These are phyloP conservation scores for Mycogone perniciosa DNA, from an alignment of 2,329 filamentous ascomycete species.

Conservation along the genomic window DNA sequence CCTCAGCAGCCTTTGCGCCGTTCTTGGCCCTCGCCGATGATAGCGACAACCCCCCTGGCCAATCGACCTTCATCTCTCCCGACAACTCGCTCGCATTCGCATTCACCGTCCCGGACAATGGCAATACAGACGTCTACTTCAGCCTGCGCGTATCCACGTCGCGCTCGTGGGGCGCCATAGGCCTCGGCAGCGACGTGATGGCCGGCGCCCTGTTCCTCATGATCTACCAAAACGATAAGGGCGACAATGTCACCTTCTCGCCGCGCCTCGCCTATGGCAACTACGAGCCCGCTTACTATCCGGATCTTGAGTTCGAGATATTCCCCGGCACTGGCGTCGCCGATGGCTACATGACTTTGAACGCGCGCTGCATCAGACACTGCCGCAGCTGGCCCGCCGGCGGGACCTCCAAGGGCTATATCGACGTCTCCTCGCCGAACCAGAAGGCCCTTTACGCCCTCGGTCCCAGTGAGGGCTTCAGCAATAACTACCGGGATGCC, in stretches of 20 bases:
- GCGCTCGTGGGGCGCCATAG: conserved; percentile 48
- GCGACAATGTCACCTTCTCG: conserved; percentile 48
- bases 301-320: conserved; percentile 37
- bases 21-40: conserved; percentile 20
- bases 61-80: conserved; percentile 40
- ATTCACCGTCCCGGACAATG: conserved; percentile 41
- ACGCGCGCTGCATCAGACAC: conserved; percentile 43
- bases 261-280: conserved; percentile 45
- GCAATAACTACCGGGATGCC: conserved; percentile 37
- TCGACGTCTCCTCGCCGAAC: conserved; percentile 43
- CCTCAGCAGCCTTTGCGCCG: conserved; percentile 19
- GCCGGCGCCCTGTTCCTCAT: conserved; percentile 47
- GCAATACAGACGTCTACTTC: conserved; percentile 46
- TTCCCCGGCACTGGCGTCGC: conserved; percentile 43
- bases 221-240: conserved; percentile 42
- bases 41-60: conserved; percentile 24
- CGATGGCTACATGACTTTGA: conserved; percentile 42
- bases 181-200: conserved; percentile 48
- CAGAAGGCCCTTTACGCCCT: conserved; percentile 51
- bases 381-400: conserved; percentile 44
- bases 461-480: conserved; percentile 40
- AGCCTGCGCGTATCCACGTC: conserved; percentile 41
- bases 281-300: conserved; percentile 44
- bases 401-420: conserved; percentile 30
- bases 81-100: conserved; percentile 42